These are phyloP conservation scores for Beauveria brongniartii DNA, from an alignment of 2,329 filamentous ascomycete genomes.

Conservation along the genomic window DNA sequence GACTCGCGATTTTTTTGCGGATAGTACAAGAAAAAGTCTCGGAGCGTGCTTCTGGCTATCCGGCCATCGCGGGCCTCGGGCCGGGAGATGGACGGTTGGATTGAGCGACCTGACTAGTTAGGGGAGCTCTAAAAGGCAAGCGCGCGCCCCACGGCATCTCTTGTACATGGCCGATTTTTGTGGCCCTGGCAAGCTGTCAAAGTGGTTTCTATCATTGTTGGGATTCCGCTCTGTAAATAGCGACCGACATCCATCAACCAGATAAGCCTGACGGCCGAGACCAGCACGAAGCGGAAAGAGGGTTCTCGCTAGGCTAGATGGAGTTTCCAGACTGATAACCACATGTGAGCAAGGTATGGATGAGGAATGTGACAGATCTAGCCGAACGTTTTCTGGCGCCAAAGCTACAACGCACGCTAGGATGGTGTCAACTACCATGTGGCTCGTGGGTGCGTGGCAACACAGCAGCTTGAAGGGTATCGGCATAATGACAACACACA, in stretches of 20 bases:
- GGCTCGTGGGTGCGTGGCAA: background rate
- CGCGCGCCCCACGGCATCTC: conserved; percentile 3
- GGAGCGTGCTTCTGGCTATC: background rate
- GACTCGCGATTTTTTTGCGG: background rate
- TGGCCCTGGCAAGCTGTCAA: conserved; percentile 2
- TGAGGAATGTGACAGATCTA: background rate
- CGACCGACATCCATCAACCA: background rate
- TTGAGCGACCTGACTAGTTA: background rate
- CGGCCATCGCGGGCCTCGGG: conserved; percentile 1
- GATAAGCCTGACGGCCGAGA: background rate
- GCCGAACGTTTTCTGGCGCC: too few species aligned
- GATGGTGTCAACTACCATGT: too few species aligned
- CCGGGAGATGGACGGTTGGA: background rate
- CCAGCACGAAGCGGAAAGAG: background rate
- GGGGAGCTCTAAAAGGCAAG: background rate
- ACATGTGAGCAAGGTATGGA: background rate
- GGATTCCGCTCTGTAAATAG: background rate
- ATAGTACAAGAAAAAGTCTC: background rate
- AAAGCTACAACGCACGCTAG: too few species aligned
- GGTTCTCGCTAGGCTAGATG: background rate
- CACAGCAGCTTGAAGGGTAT: background rate
- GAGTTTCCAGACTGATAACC: background rate
- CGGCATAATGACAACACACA: background rate
- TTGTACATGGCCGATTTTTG: background rate
- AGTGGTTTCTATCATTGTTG: background rate